Base-by-base conservation (phyloP, 73 alveolate species). In the Uronychia binucleata region DNA sequence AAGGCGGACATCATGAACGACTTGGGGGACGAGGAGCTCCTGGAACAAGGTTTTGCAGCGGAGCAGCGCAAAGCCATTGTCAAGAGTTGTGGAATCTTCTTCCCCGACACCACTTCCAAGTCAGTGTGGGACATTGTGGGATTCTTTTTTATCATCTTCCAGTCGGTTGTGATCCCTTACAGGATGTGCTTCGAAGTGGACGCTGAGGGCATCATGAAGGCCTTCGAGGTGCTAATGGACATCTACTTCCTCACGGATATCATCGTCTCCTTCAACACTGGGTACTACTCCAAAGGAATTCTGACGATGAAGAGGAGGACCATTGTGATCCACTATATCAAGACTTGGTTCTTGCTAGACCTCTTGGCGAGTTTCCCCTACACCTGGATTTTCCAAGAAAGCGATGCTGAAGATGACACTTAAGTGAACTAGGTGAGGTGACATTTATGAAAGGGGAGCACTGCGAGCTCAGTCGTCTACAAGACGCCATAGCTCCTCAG, bases 401-500 rank as follows among this genome's bases (percentile, higher is more conserved):
- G 77, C 79, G 89, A 33, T 26, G 74, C 58, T 46, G 78, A 33
- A 0, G 28, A 28, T 13, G 86, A 77, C 34, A 77, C 34, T 75
- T 5, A 31, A 8, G 28, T 28, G 34, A 80, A 59, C 0, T 19
- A 59, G 0, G 46, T 59, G 26, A 58, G 33, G 1, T n/a, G 33
- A 1, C 34, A 78, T 78, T 14, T 75, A 1, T 46, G 30, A 0
- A 33, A 30, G 1, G 26, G 75, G 1, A 31, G 60, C 19, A 32
- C 59, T 25, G 81, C 74, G 60, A 57, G 74, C 31, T 57, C 93
- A 1, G 77, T 84, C 34, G 75, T 86, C 34, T 77, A 75, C 0
- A 81, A 90, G 46, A 76, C 95, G 11, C 94, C 95, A 28, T 79
- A 94, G 88, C 82, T 94, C 5, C 78, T 94, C 28, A 89, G 95